Evolutionary conservation across 179 eudicot species (phyloP), one percentile per base, ranked within the genome.

Genomic region (Heliamphora pulchella): DNA sequence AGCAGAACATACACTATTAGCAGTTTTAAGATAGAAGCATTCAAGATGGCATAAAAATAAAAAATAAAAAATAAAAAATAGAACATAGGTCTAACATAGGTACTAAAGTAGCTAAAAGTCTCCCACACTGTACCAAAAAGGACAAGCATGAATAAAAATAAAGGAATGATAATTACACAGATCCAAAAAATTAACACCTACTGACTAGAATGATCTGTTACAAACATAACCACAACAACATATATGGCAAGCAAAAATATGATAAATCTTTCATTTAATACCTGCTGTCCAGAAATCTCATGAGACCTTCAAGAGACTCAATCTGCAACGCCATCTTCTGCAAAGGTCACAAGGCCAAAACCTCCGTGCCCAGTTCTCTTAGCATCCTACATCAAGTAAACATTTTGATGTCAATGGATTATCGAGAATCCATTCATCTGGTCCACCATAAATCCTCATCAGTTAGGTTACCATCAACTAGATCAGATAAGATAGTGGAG

Each of bases 251-350:
- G 31, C 57, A 61, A 43, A 17, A 63, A 47, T 39, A 50, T 8
- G 31, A 51, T 22, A 54, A 14, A 17, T 10, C 62, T 22, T 61
- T 65, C 17, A 7, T 79, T 43, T 46, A 62, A 31, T 83, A 96
- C 99, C 97, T 90, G 90, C 65, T 96, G 99, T 78, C 99, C 98
- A 81, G 94, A 92, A 70, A 96, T 96, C 83, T 94, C 98, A 85
- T 96, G 99, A 22, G 94, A 81, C 79, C 98, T 89, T 77, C 98
- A 87, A 76, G 99, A 91, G 68, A 96, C 98, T 8, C 97, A 91
- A 59, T 94, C 98, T 55, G 97, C 99, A 89, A 90, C 97, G 79
- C 99, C 96, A 76, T 91, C 97, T 67, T 96, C 98, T 81, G 94
- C 88, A 86, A 94, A 96, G 78, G 99, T 96, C 71, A 96, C 99